Evolutionary conservation across 257 asterid genomes (phyloP).

Genomic region (Solanum gracilifrons): DNA sequence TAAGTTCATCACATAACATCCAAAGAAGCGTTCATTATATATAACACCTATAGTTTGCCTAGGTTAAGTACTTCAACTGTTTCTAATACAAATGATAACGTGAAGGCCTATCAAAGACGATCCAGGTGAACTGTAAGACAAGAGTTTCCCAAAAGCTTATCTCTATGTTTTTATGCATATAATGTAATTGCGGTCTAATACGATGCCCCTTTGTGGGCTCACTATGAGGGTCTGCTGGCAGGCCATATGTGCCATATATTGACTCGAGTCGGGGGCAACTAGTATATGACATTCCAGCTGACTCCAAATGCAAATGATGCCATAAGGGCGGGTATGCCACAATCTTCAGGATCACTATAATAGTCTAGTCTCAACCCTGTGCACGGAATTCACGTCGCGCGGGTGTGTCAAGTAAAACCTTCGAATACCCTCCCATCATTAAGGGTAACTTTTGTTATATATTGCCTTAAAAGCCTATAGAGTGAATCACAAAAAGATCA

Average conservation of each 20-base stretch:
- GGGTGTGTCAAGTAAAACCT: neutral
- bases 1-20: neutral
- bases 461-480: neutral
- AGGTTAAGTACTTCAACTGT: neutral
- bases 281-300: neutral
- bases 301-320: neutral
- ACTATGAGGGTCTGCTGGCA: neutral
- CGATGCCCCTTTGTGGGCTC: neutral
- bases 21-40: no score
- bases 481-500: neutral
- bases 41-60: neutral
- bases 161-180: neutral
- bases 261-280: neutral
- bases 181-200: neutral
- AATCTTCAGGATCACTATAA: neutral
- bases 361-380: no score
- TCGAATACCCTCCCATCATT: neutral
- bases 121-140: neutral
- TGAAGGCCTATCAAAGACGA: neutral
- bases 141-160: neutral
- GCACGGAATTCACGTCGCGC: neutral
- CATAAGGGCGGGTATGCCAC: neutral
- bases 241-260: neutral
- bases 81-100: neutral
- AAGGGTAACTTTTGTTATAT: neutral